Evolutionary conservation across 2,329 filamentous ascomycete genomes (phyloP), one percentile per base, ranked within the genome.

Genomic region (Alternaria brassicae): DNA sequence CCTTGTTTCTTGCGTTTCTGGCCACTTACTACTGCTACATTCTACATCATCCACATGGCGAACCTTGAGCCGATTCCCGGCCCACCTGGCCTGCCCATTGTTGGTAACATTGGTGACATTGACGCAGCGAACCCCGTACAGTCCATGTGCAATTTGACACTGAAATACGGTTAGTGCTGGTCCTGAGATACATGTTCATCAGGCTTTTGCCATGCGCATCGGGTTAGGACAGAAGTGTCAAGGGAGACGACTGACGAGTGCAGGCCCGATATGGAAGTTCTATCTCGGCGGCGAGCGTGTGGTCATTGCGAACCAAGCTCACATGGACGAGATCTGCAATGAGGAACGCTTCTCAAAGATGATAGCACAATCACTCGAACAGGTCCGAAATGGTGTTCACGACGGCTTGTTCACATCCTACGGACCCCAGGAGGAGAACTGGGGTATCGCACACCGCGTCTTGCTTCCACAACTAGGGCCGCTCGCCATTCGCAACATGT

Each of bases 391-490:
- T 47, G 75, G 76, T 15, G 65, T 72, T 0, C 76, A 77, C 25
- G 77, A 79, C 61, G 78, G 79, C 4, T 69, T 81, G 0, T 81
- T 81, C 63, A 80, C 79, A 15, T 75, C 78, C 3, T 71, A 72
- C 27, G 73, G 74, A 12, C 71, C 74, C 2, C 74, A 81, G 56
- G 74, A 78, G 32, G 74, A 74, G 48, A 73, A 79, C 23, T 81
- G 79, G 79, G 73, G 84, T 25, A 83, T 89, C 63, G 89, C 90
- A 27, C 86, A 91, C 69, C 80, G 87, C 21, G 78, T 88, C 15
- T 78, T 92, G 53, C 84, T 89, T 68, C 89, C 89, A 0, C 88
- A 88, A 2, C 91, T 92, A 72, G 89, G 89, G 0, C 89, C 89
- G 0, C 74, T 91, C 21, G 82, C 85, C 1, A 91, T 92, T 67